Percentiles rank a stretch among this genome's conserved stretches.
These are phyloP conservation scores for Epichloe gansuensis DNA, from an alignment of 2,329 filamentous ascomycete species.

Conservation along the genomic window DNA sequence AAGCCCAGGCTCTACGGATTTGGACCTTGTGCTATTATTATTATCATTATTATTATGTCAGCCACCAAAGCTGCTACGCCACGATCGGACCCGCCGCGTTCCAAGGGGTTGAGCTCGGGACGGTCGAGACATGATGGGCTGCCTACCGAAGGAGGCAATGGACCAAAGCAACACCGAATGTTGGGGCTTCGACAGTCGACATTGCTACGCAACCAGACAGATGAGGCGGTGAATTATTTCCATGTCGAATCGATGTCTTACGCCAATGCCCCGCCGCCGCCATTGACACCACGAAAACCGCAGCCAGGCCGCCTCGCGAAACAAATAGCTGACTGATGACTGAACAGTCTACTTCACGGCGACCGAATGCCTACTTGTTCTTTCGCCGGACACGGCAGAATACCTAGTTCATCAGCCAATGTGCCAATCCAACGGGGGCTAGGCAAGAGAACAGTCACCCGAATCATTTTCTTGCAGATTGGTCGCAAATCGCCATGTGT, in stretches of 20 bases:
- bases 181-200: no score
- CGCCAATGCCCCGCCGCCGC: no score
- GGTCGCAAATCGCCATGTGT: background rate
- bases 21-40: background rate
- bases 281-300: background rate
- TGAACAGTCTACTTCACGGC: background rate
- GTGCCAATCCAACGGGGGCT: background rate
- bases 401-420: background rate
- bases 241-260: no score
- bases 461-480: background rate
- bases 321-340: background rate
- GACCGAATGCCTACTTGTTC: background rate
- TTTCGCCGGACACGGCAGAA: background rate
- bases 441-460: background rate
- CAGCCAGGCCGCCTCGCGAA: background rate
- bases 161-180: background rate
- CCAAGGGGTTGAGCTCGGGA: background rate
- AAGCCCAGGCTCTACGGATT: background rate
- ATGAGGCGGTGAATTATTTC: no score
- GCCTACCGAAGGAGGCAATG: background rate
- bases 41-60: background rate
- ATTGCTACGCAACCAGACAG: no score
- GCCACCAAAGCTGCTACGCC: constrained; percentile 1
- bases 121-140: background rate
- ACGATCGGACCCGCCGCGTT: background rate